phyloP scores from a whole-genome alignment of 2,329 filamentous ascomycete genomes.

The Neopestalotiopsis clavispora region DNA sequence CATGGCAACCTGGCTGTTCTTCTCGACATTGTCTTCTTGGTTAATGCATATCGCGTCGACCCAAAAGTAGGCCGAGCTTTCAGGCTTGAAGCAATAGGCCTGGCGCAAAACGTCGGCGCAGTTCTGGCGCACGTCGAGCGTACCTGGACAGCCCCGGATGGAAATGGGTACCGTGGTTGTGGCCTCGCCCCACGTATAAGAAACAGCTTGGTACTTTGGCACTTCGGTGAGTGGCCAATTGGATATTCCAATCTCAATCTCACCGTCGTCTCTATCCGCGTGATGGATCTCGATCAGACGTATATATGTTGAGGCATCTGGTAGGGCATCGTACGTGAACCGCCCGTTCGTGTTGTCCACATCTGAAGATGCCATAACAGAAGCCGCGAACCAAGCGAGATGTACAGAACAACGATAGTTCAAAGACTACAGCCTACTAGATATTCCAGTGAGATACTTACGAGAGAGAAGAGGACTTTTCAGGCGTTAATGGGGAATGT shows the following conservation, averaged over 20 bases:
- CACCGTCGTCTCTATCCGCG: neutral
- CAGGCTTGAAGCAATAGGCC: neutral
- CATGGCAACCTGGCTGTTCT: neutral
- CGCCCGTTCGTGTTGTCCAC: neutral
- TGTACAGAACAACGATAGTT: neutral
- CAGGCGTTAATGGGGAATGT: neutral
- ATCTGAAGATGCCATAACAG: neutral
- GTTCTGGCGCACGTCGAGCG: neutral
- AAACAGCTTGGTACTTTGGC: neutral
- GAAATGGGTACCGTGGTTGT: neutral
- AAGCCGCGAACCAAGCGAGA: neutral
- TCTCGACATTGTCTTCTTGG: neutral
- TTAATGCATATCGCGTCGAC: neutral
- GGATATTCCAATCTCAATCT: neutral
- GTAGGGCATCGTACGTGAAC: neutral
- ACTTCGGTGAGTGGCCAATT: neutral
- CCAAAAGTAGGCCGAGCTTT: neutral
- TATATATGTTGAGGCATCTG: neutral
- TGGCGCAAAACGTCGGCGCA: neutral
- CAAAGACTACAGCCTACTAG: too few species aligned
- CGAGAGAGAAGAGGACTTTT: neutral
- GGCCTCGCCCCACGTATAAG: neutral
- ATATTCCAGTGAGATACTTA: neutral
- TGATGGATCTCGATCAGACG: neutral
- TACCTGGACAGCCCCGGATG: neutral